Base-by-base conservation (phyloP, 2,329 filamentous ascomycete species). In the Diaporthe sp. region DNA sequence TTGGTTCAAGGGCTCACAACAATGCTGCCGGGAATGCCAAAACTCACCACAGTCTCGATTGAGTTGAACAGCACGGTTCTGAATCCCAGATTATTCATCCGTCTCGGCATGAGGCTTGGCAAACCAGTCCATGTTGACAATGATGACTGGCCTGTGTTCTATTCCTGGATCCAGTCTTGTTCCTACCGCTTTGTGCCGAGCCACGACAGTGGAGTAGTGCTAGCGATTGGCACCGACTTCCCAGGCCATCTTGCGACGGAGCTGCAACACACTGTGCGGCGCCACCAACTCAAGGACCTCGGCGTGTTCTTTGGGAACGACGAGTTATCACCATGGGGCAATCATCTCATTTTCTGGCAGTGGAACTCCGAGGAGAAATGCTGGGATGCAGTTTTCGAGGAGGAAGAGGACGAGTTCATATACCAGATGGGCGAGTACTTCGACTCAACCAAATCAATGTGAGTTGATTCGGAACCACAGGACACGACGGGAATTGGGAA, bases 361-460 rank as follows among this genome's bases (percentile, higher is more conserved):
- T 61, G 58, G 58, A 15, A 25, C 10, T 13, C 37, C 2, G 13
- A 28, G 37, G 17, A 12, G n/a, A 1, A 22, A 1, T 25, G 22
- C n/a, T 61, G 58, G 37, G 58, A 61, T 25, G 8, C 6, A 15
- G 58, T 13, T 6, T 42, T 61, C 7, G n/a, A 47, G n/a, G 20
- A 61, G 4, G 58, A 63, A 4, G 39, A 4, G n/a, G 60, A 63
- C 25, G 39, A 63, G 60, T 12, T 63, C 60, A 63, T 47, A 13
- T 31, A 44, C 39, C 39, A 63, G n/a, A 63, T 63, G 60, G 60
- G 60, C 15, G n/a, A 20, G 60, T 63, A 63, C 60, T 7, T 47
- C 13, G 58, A 44, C 58, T 25, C 15, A 12, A 13, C 5, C 58
- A 17, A 13, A 12, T 1, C 20, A 2, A 3, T 39, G n/a, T 37